These are phyloP conservation scores for Dillenia suffruticosa DNA, from an alignment of 164 flowering plant genomes.

Conservation along the genomic window DNA sequence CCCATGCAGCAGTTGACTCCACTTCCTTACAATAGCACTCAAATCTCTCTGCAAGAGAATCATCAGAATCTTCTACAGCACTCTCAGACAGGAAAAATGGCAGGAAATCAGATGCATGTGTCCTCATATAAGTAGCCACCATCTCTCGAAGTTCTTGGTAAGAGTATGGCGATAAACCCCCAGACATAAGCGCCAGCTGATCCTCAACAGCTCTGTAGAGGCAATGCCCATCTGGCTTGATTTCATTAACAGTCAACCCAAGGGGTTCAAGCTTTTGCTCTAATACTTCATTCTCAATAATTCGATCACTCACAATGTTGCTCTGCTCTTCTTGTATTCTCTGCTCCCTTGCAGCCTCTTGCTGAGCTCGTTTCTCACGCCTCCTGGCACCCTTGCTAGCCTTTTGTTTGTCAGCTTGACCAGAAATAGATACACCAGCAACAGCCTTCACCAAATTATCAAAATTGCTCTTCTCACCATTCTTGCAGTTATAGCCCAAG, in stretches of 20 bases:
- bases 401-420: constrained; percentile 47
- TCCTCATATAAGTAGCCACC: constrained; percentile 82
- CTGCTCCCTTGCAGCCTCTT: constrained; percentile 87
- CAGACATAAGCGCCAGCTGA: constrained; percentile 56
- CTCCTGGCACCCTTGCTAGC: constrained; percentile 72
- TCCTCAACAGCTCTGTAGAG: constrained; percentile 87
- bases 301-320: constrained; percentile 61
- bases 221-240: constrained; percentile 95
- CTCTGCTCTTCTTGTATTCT: constrained; percentile 87
- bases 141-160: constrained; percentile 70
- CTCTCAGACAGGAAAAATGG: constrained; percentile 81
- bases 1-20: constrained; percentile 90
- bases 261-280: constrained; percentile 75
- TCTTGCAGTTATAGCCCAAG: constrained; percentile 45
- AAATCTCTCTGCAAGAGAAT: constrained; percentile 48
- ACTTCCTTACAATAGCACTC: constrained; percentile 76
- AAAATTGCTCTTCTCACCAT: constrained; percentile 33
- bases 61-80: constrained; percentile 40
- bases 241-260: constrained; percentile 65
- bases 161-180: constrained; percentile 60
- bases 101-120: constrained; percentile 57
- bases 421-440: constrained; percentile 69
- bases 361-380: constrained; percentile 81
- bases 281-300: constrained; percentile 60
- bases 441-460: constrained; percentile 74